Percentiles rank a stretch among this genome's conserved stretches.
phyloP scores from a whole-genome alignment of 2,329 filamentous ascomycete species.

The Colletotrichum viniferum region DNA sequence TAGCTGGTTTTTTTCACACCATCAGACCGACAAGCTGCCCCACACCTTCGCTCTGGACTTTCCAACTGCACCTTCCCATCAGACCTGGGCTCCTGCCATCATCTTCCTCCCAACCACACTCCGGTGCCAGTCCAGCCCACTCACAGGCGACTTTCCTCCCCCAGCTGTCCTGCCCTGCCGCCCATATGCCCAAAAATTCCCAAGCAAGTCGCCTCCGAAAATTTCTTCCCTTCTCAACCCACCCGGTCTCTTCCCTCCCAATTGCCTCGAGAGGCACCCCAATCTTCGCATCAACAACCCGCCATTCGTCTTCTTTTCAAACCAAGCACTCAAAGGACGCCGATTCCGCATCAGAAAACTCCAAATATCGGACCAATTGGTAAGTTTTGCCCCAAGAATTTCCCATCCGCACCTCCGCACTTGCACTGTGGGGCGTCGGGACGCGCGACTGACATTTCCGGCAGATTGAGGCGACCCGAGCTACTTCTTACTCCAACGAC shows the following conservation, averaged over 20 bases:
- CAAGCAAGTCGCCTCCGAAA: not conserved
- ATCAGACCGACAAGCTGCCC: not conserved
- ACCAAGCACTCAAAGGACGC: not conserved
- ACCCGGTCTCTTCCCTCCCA: not conserved
- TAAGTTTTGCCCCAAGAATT: too few relatives aligned
- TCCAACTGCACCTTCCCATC: not conserved
- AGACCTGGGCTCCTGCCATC: too few relatives aligned
- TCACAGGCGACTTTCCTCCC: not conserved
- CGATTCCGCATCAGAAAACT: not conserved
- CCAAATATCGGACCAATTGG: not conserved
- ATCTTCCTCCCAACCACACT: too few relatives aligned
- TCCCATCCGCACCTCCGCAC: too few relatives aligned
- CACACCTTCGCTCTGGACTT: not conserved
- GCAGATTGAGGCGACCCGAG: not conserved
- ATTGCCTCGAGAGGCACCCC: not conserved
- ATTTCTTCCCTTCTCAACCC: not conserved
- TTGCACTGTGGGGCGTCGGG: too few relatives aligned
- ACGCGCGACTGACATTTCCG: not conserved
- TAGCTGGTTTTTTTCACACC: not conserved
- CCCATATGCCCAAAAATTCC: not conserved
- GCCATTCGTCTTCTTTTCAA: not conserved
- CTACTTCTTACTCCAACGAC: not conserved
- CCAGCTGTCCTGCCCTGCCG: not conserved
- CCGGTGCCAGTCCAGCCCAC: too few relatives aligned
- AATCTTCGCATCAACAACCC: not conserved